A percentile compares a stretch with the other conserved stretches of the same genome.
phyloP scores from a whole-genome alignment of 768 basidiomycete genomes.

The Phanerochaete sordida region DNA sequence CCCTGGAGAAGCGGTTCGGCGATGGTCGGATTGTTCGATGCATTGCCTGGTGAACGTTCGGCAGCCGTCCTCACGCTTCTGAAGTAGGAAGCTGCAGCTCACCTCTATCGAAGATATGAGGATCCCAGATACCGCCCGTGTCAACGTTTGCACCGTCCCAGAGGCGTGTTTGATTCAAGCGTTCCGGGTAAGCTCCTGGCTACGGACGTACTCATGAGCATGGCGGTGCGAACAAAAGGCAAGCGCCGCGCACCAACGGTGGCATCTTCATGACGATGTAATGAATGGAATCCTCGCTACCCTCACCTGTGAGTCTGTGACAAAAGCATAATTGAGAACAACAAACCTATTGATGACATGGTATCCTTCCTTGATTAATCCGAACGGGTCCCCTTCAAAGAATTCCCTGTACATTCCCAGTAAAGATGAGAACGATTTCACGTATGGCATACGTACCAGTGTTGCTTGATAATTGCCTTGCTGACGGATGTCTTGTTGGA shows the following conservation, averaged over 20 bases:
- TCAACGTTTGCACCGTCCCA: constrained; percentile 27
- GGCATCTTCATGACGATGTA: constrained; percentile 26
- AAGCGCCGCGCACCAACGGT: neutral
- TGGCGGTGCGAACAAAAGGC: neutral
- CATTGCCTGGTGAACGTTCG: constrained; percentile 16
- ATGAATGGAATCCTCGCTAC: constrained; percentile 23
- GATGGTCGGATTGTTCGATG: constrained; percentile 22
- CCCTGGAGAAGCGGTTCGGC: constrained; percentile 20
- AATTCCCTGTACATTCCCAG: constrained; percentile 16
- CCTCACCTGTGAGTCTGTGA: neutral
- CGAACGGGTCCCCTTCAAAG: constrained; percentile 22
- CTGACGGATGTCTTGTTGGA: constrained; percentile 32
- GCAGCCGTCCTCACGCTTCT: neutral
- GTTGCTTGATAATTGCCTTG: constrained; percentile 40
- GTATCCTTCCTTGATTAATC: constrained; percentile 21
- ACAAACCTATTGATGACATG: constrained; percentile 24
- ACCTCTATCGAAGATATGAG: constrained; percentile 23
- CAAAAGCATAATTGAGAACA: neutral
- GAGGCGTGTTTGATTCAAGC: constrained; percentile 27
- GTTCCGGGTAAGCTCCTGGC: constrained; percentile 29
- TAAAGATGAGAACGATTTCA: neutral
- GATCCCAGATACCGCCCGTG: constrained; percentile 24
- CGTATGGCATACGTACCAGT: constrained; percentile 28
- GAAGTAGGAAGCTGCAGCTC: neutral
- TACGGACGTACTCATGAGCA: neutral